Evolutionary conservation across 345 rosid genomes (phyloP).

Genomic region (Linum trigynum): DNA sequence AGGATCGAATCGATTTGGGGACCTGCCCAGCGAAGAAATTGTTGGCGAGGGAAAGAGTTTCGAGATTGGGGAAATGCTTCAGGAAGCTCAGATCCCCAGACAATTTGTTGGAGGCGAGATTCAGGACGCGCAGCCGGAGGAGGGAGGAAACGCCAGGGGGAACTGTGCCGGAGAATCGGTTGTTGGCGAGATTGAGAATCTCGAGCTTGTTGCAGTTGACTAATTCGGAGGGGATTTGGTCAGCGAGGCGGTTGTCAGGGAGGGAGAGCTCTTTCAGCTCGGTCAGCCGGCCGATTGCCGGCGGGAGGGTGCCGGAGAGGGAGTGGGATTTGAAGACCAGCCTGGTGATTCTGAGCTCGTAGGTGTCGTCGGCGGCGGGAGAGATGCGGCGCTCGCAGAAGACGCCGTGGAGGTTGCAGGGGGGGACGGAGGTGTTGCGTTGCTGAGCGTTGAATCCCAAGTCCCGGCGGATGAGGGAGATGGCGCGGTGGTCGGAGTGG

Average conservation of each 20-base stretch:
- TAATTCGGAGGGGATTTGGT: conserved; percentile 44
- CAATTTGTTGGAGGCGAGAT: conserved; percentile 56
- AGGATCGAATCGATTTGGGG: conserved; percentile 48
- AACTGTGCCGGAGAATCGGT: conserved; percentile 53
- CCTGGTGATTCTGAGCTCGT: conserved; percentile 56
- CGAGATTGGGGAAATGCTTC: conserved; percentile 63
- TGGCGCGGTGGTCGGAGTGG: conserved; percentile 49
- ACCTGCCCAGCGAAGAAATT: conserved; percentile 74
- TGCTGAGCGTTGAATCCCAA: conserved; percentile 39
- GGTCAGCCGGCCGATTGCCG: conserved; percentile 52
- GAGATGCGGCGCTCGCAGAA: conserved; percentile 66
- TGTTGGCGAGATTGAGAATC: conserved; percentile 57
- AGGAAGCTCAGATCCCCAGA: conserved; percentile 68
- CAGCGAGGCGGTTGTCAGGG: conserved; percentile 51
- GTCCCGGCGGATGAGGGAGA: conserved; percentile 36
- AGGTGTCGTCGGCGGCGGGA: conserved; percentile 19
- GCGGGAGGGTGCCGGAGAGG: conserved; percentile 53
- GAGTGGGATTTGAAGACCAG: conserved; percentile 45
- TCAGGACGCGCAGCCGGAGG: conserved; percentile 51
- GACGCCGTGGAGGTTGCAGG: conserved; percentile 50
- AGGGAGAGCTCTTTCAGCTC: conserved; percentile 72
- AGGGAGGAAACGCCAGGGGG: conserved; percentile 49
- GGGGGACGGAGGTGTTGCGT: conserved; percentile 25
- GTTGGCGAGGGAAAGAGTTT: conserved; percentile 57
- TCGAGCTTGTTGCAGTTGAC: conserved; percentile 66